Evolutionary conservation across 225 moss, liverwort and hornwort genomes (phyloP).

Genomic region (Sphagnum tenellum): DNA sequence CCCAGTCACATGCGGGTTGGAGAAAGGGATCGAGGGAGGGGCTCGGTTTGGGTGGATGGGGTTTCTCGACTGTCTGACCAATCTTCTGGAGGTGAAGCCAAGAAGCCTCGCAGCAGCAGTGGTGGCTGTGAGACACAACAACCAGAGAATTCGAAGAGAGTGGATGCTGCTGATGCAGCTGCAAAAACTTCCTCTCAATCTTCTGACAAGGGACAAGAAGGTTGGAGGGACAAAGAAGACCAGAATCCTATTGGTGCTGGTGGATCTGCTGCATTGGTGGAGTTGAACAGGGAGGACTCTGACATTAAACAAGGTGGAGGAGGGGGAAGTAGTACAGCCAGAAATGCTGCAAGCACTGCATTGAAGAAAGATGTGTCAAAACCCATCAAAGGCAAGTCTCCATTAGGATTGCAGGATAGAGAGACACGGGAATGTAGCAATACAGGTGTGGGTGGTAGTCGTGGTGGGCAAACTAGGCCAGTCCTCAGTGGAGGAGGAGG

Average conservation of each 20-base stretch:
- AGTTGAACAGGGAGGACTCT: slow-evolving; percentile 9
- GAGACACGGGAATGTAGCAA: slow-evolving; percentile 17
- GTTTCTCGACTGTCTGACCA: slow-evolving; percentile 35
- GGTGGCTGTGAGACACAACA: slow-evolving; percentile 23
- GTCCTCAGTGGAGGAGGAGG: slow-evolving; percentile 1
- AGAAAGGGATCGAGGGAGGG: slow-evolving; percentile 42
- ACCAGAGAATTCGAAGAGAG: slow-evolving; percentile 18
- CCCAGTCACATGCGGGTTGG: slow-evolving; percentile 30
- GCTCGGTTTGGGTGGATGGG: slow-evolving; percentile 40
- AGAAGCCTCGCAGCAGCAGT: slow-evolving; percentile 25
- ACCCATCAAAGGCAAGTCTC: slow-evolving; percentile 17
- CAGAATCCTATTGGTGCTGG: slow-evolving; percentile 19
- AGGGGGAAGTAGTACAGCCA: slow-evolving; percentile 5
- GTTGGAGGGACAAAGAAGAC: slow-evolving; percentile 14
- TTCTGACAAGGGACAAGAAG: slow-evolving; percentile 17
- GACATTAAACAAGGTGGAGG: slow-evolving; percentile 13
- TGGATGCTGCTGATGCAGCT: slow-evolving; percentile 21
- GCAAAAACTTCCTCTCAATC: slow-evolving; percentile 23
- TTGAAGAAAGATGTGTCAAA: slow-evolving; percentile 21
- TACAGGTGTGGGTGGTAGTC: slow-evolving; percentile 15
- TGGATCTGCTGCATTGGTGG: slow-evolving; percentile 1
- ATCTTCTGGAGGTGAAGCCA: slow-evolving; percentile 6
- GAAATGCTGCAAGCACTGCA: slow-evolving; percentile 15
- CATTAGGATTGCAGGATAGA: slow-evolving; percentile 16
- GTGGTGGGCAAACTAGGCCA: slow-evolving; percentile 10